Percentiles rank a stretch among this genome's conserved stretches.
These are phyloP conservation scores for Bretziella fagacearum DNA, from an alignment of 2,329 filamentous ascomycete species.

Conservation along the genomic window DNA sequence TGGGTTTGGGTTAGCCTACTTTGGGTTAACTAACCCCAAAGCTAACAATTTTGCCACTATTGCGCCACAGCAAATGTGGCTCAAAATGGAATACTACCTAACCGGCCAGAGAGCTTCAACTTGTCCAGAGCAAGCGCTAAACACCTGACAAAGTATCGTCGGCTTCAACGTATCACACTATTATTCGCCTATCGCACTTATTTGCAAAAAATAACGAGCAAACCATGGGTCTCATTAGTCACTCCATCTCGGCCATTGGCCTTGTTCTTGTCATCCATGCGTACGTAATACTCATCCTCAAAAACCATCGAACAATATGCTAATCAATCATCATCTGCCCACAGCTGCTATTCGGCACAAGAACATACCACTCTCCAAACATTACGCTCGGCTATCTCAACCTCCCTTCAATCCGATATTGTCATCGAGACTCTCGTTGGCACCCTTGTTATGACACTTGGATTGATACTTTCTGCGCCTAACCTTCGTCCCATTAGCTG, in stretches of 20 bases:
- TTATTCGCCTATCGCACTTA: too few relatives aligned
- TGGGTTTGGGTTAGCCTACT: too few relatives aligned
- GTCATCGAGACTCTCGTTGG: constrained; percentile 70
- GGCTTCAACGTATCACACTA: too few relatives aligned
- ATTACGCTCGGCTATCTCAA: constrained; percentile 30
- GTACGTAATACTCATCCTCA: constrained; percentile 31
- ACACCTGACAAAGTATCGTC: too few relatives aligned
- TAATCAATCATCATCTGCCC: background rate
- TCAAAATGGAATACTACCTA: too few relatives aligned
- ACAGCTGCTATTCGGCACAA: constrained; percentile 87
- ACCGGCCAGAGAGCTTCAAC: too few relatives aligned
- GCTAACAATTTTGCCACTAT: too few relatives aligned
- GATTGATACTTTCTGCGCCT: constrained; percentile 63
- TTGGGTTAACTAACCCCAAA: too few relatives aligned
- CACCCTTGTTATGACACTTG: constrained; percentile 62
- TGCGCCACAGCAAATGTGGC: too few relatives aligned
- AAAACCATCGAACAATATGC: constrained; percentile 9
- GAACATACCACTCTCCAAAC: constrained; percentile 68
- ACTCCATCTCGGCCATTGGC: constrained; percentile 40
- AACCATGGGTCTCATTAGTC: constrained; percentile 7
- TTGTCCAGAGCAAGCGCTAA: too few relatives aligned
- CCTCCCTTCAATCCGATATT: constrained; percentile 65
- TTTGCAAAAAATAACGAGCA: background rate
- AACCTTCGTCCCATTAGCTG: constrained; percentile 71
- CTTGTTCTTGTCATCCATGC: constrained; percentile 69